Base-by-base conservation (phyloP, 192 early-diverging fungal species). In the Coemansia sp. region DNA sequence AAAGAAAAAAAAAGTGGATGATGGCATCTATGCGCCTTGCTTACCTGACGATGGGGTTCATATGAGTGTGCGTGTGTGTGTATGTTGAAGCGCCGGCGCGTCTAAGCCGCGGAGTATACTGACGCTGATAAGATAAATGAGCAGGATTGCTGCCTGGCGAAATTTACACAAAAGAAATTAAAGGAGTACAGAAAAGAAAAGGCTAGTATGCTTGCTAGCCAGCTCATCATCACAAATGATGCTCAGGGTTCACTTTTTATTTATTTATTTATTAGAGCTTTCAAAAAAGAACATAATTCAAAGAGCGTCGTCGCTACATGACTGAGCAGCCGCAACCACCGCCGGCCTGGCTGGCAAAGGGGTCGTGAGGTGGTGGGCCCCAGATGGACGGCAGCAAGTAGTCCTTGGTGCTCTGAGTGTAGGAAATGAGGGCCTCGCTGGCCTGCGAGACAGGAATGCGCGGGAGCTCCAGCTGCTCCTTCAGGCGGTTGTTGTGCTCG, bases 381-480 rank as follows among this genome's bases (percentile, higher is more conserved):
- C 88, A 89, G 62, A 86, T 75, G 22, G 76, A 87, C 13, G 88
- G 88, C 76, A 89, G 66, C 18, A 89, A 73, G 44, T 80, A 85
- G 83, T 89, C 88, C 75, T 87, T 88, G 73, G 88, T 89, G 69
- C 71, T 81, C 64, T 76, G 83, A 29, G 82, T 83, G 64, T 83
- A 89, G 61, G 81, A 75, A 68, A 88, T 89, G 62, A 89, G 79
- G 73, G 87, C 74, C 61, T 83, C 79, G 75, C 84, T 79, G 36
- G 92, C 91, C 65, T 92, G 90, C 41, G 92, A 92, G 36, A 92
- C 89, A 39, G 90, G 80, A 20, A 94, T 90, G 39, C 91, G 89
- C 22, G 84, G 87, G 72, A 94, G 86, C 60, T 94, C 92, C 41
- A 94, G 88, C 75, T 90, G 91, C 66, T 94, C 91, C 72, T 87